A percentile compares a stretch with the other conserved stretches of the same genome.
phyloP scores from a whole-genome alignment of 148 eudicot genomes.

The Polygonum aviculare region DNA sequence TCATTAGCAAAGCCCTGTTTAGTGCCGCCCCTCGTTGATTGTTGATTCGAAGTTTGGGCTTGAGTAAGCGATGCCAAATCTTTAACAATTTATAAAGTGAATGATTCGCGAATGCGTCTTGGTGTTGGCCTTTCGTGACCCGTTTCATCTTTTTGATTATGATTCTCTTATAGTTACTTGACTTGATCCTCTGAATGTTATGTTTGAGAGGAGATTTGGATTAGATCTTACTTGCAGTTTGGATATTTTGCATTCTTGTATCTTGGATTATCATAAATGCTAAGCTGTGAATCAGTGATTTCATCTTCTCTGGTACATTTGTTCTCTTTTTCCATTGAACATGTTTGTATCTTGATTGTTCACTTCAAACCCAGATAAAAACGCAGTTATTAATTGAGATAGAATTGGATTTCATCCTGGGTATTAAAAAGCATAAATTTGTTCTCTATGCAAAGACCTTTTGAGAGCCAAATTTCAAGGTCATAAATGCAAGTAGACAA shows the following conservation, averaged over 20 bases:
- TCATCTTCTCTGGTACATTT: background rate
- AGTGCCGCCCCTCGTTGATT: slow-evolving; percentile 10
- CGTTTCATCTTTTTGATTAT: background rate
- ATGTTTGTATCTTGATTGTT: background rate
- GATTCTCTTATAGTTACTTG: slow-evolving; percentile 2
- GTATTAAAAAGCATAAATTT: no score
- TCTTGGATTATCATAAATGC: background rate
- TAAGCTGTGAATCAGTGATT: background rate
- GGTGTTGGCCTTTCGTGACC: background rate
- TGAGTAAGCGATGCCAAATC: background rate
- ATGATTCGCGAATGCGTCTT: background rate
- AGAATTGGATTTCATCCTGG: no score
- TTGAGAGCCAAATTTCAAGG: no score
- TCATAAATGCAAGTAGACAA: no score
- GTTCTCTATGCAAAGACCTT: no score
- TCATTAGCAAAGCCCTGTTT: slow-evolving; percentile 58
- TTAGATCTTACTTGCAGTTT: background rate
- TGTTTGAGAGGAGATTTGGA: background rate
- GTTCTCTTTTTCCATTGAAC: background rate
- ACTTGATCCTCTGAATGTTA: background rate
- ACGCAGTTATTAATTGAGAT: no score
- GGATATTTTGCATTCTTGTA: background rate
- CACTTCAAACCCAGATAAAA: background rate
- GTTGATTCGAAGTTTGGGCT: background rate
- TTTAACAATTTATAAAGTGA: background rate